Percentiles rank a stretch among this genome's conserved stretches.
Evolutionary conservation across 2,329 filamentous ascomycete species (phyloP).

Genomic region (Cladophialophora chaetospira): DNA sequence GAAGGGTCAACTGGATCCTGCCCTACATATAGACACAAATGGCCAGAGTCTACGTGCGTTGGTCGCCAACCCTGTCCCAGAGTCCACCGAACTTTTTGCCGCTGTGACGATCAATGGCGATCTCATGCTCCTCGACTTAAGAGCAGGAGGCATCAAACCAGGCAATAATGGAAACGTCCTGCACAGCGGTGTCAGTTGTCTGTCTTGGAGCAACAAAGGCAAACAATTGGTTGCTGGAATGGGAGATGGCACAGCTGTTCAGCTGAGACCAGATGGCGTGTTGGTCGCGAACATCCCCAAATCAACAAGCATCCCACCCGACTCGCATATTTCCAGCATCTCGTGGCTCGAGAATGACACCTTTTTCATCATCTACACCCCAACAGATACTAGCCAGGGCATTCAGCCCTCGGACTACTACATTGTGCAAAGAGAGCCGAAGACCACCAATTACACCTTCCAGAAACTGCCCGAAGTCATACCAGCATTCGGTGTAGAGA

Average conservation of each 20-base stretch:
- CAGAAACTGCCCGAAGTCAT: conserved; percentile 76
- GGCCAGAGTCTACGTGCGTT: conserved; percentile 72
- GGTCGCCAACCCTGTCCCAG: conserved; percentile 61
- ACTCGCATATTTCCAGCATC: conserved; percentile 75
- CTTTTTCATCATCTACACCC: conserved; percentile 78
- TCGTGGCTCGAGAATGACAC: conserved; percentile 86
- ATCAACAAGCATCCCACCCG: conserved; percentile 66
- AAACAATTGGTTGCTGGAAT: conserved; percentile 90
- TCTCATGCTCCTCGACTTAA: conserved; percentile 79
- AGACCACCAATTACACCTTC: conserved; percentile 64
- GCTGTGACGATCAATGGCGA: conserved; percentile 79
- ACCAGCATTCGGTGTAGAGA: conserved; percentile 67
- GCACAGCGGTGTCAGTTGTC: conserved; percentile 75
- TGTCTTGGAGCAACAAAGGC: conserved; percentile 88
- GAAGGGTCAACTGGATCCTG: conserved; percentile 65
- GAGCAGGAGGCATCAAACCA: conserved; percentile 61
- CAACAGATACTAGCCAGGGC: conserved; percentile 47
- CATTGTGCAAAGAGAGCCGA: conserved; percentile 69
- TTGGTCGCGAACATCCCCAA: conserved; percentile 77
- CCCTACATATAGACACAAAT: conserved; percentile 76
- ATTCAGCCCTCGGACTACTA: conserved; percentile 72
- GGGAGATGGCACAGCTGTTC: conserved; percentile 74
- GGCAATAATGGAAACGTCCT: conserved; percentile 66
- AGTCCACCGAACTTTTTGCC: conserved; percentile 74
- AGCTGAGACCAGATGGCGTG: conserved; percentile 80